Evolutionary conservation across 441 rosid species (phyloP), one percentile per base, ranked within the genome.

Genomic region (Eruca vesicaria): DNA sequence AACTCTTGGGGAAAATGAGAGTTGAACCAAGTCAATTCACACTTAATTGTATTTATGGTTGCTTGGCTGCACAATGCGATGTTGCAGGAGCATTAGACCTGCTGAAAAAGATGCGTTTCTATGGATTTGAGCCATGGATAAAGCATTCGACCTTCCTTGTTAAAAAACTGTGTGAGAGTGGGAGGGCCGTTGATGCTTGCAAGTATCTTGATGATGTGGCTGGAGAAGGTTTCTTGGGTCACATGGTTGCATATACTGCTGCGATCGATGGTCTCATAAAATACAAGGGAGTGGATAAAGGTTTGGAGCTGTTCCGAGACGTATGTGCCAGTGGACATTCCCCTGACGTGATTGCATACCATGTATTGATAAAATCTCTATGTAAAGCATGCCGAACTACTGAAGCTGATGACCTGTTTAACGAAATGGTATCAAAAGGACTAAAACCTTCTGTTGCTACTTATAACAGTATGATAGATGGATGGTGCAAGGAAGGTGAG

Each of bases 121-220:
- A 86, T 79, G 97, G 97, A 63, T 87, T 85, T 43, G 84, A 85
- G 78, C 97, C 98, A 20, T 94, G 94, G 94, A 83, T 86, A 72
- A 94, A 92, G 79, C 86, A 90, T 80, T 82, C 90, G 62, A 88
- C 91, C 72, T 79, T 72, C 65, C 89, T 94, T 35, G 89, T 92
- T 2, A 88, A 82, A 55, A 82, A 71, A 33, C 77, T 92, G 62
- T 90, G 93, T 65, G 82, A 84, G 76, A 63, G 68, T 74, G 87
- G 89, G 58, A 89, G 80, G 73, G 88, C 77, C 23, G n/a, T 72
- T 61, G 91, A 89, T 74, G 96, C 96, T 70, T 82, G 91, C 71
- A 63, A 65, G 31, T 94, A 88, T 81, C 93, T 94, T 33, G 77
- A 72, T 63, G 82, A 79, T 71, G 82, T 92, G 86, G 86, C 82